These are phyloP conservation scores for Erigeron canadensis DNA, from an alignment of 129 eudicot species.

Conservation along the genomic window DNA sequence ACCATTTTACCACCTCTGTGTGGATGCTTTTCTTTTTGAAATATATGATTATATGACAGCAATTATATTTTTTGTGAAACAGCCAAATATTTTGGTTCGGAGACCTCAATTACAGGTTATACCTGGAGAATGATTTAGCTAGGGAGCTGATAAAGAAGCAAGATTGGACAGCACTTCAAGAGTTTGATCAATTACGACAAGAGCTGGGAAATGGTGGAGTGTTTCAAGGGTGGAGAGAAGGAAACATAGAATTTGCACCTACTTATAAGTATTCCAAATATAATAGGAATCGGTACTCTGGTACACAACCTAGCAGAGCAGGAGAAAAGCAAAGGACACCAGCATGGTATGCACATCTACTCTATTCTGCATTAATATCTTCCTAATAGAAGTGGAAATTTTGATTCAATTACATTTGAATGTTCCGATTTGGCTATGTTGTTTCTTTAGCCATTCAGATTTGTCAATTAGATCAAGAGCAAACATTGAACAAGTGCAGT, in stretches of 20 bases:
- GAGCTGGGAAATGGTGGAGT: constrained; percentile 78
- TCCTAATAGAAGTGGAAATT: not conserved
- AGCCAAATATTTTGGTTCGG: constrained; percentile 96
- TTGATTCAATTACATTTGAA: too few species aligned
- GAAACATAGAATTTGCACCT: constrained; percentile 85
- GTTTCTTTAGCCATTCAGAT: too few species aligned
- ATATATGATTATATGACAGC: constrained; percentile 13
- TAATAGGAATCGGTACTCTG: constrained; percentile 74
- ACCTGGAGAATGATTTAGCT: constrained; percentile 62
- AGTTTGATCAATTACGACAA: constrained; percentile 67
- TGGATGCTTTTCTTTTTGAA: not conserved
- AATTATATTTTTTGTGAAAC: constrained; percentile 42
- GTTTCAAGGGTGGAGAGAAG: constrained; percentile 92
- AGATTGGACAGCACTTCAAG: constrained; percentile 74
- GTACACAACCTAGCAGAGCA: constrained; percentile 55
- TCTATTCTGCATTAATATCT: not conserved
- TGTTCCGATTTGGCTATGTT: too few species aligned
- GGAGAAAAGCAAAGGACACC: constrained; percentile 94
- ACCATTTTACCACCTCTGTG: not conserved
- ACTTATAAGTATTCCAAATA: constrained; percentile 76
- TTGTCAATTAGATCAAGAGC: too few species aligned
- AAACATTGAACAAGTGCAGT: too few species aligned
- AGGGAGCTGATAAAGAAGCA: constrained; percentile 66
- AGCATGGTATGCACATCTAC: constrained; percentile 59
- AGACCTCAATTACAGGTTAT: constrained; percentile 88